A percentile compares a stretch with the other conserved stretches of the same genome.
phyloP scores from a whole-genome alignment of 2,329 filamentous ascomycete genomes.

The Talaromyces islandicus region DNA sequence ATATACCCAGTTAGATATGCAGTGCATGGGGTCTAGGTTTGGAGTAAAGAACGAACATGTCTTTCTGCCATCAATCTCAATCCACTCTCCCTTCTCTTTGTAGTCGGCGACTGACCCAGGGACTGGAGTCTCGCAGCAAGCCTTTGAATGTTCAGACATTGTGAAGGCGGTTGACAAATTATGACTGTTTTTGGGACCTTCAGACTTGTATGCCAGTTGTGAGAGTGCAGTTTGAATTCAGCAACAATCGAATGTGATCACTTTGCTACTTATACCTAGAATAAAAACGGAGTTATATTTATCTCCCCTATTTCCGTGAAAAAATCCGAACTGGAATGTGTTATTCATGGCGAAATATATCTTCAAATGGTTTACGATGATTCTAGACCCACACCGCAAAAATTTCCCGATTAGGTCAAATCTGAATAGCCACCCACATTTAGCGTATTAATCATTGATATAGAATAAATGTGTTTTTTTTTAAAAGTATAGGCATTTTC shows the following conservation, averaged over 20 bases:
- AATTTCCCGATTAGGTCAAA: background rate
- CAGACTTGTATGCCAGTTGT: background rate
- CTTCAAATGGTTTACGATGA: background rate
- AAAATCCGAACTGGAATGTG: background rate
- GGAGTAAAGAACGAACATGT: background rate
- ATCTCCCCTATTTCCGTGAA: background rate
- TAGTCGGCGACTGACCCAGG: background rate
- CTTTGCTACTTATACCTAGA: background rate
- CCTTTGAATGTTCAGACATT: conserved; percentile 2
- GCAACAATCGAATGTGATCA: background rate
- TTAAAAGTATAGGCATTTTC: background rate
- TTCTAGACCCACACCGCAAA: background rate
- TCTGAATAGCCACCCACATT: background rate
- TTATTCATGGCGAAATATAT: background rate
- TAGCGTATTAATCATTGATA: too few relatives aligned
- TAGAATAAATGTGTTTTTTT: too few relatives aligned
- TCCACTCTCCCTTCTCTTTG: conserved; percentile 3
- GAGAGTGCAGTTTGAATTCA: background rate
- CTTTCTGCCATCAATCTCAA: background rate
- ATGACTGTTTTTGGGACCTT: background rate
- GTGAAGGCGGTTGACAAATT: background rate
- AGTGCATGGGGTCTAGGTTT: background rate
- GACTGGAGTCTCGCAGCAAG: conserved; percentile 7
- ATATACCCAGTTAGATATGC: background rate
- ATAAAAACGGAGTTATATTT: background rate